Base-by-base conservation (phyloP, 352 stramenopile species). In the Globisporangium radiosum region DNA sequence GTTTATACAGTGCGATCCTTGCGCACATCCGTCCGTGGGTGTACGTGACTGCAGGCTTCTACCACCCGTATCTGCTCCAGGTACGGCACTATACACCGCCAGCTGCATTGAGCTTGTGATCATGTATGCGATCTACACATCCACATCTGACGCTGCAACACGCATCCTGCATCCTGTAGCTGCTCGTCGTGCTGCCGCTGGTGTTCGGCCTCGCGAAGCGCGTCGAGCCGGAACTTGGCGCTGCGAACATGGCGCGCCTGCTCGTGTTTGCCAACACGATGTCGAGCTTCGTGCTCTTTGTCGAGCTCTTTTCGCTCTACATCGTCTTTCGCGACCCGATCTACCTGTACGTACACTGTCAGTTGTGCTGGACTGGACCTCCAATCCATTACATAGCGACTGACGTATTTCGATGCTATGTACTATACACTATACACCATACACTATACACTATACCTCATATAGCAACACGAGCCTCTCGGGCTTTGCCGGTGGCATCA, bases 21-120 rank as follows among this genome's bases (percentile, higher is more conserved):
- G 69, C 75, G 52, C 86, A 95, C 56, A 95, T 95, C 37, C 83
- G 86, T 3, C 86, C 86, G 19, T 95, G 86, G 86, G 78, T 92
- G 42, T 93, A 91, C 64, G 55, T 94, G 52, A 93, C 86, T 6
- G 78, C 86, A 7, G 84, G 84, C 5, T 95, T 93, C 62, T 95
- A 95, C 61, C 81, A 95, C 54, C 86, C 85, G 15, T 72, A 92
- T 59, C 57, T 91, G 13, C 38, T 89, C 7, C 80, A 93, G 81
- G 83, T 88, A 54, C 17, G 54, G 38, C 3, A 11, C 38, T 19
- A 36, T 11, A 11, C 4, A 33, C 52, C 17, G 36, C 14, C 43
- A 17, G 43, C 43, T n/a, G 10, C 4, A 49, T 7, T 47, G 8
- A 25, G 15, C 3, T 11, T 25, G 25, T 25, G 25, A 25, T 25